These are phyloP conservation scores for Alternaria alternata DNA, from an alignment of 2,329 filamentous ascomycete species.

Conservation along the genomic window DNA sequence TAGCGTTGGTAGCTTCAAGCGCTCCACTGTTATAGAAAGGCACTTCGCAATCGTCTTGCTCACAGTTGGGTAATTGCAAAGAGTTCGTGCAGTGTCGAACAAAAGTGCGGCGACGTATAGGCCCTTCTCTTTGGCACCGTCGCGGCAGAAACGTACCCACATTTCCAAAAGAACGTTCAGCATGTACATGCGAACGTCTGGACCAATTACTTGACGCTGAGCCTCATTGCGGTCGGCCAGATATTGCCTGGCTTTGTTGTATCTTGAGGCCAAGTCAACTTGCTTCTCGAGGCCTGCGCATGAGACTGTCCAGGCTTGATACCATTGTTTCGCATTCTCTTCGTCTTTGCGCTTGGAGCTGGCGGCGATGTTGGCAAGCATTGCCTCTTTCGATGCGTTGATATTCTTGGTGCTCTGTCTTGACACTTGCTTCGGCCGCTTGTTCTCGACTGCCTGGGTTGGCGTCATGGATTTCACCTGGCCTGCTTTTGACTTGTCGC, in stretches of 20 bases:
- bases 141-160: slow-evolving; percentile 54
- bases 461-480: slow-evolving; percentile 16
- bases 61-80: slow-evolving; percentile 38
- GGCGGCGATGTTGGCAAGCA: slow-evolving; percentile 54
- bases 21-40: slow-evolving; percentile 49
- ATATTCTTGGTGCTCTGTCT: slow-evolving; percentile 41
- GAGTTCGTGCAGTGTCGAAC: slow-evolving; percentile 40
- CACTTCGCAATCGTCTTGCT: slow-evolving; percentile 42
- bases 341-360: slow-evolving; percentile 55
- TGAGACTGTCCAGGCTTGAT: slow-evolving; percentile 56
- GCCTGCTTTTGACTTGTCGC: slow-evolving; percentile 28
- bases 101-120: slow-evolving; percentile 45
- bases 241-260: slow-evolving; percentile 60
- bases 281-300: slow-evolving; percentile 60
- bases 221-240: slow-evolving; percentile 53
- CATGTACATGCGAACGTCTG: slow-evolving; percentile 60
- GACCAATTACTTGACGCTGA: slow-evolving; percentile 52
- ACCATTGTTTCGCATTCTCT: slow-evolving; percentile 50
- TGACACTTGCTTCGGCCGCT: slow-evolving; percentile 31
- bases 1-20: slow-evolving; percentile 51
- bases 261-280: slow-evolving; percentile 54
- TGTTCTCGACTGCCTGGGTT: slow-evolving; percentile 23
- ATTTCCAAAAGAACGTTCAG: slow-evolving; percentile 59
- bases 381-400: slow-evolving; percentile 53
- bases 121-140: slow-evolving; percentile 37